Evolutionary conservation across 2,329 filamentous ascomycete species (phyloP), one percentile per base, ranked within the genome.

Genomic region (Colletotrichum tofieldiae): DNA sequence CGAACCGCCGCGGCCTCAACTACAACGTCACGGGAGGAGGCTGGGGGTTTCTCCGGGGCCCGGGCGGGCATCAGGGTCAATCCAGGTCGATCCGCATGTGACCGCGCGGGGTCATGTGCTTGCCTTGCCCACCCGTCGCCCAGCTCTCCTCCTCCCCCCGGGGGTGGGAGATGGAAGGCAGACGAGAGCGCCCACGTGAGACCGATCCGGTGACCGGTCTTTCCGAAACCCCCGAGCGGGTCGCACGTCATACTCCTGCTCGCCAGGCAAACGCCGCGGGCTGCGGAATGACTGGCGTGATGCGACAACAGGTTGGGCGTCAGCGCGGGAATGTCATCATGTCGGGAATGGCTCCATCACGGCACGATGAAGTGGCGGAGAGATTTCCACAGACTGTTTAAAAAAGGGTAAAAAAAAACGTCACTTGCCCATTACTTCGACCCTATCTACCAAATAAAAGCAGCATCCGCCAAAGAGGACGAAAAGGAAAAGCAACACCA

Each of bases 371-470:
- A 12, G 7, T 20, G 5, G 18, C 16, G 12, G 6, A 29, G 32
- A 37, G 35, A 26, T 54, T 23, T 2, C 26, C 56, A 29, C 23
- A 32, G 16, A 37, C 1, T 54, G 20, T n/a, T n/a, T 45, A 52
- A 26, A 41, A 51, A 68, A 68, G 58, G 37, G 23, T 1, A 26
- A 26, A 26, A 26, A 26, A 68, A 59, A 64, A 65, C 61, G 43
- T 69, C 52, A 69, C 69, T 72, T 63, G 58, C 65, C 52, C 69
- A 72, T 72, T 72, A 68, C 59, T 69, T 69, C 65, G 65, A 72
- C 65, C 68, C 52, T 63, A 72, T 72, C 65, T 72, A 72, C 69
- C 65, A 54, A 32, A 67, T 26, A 51, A 67, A 63, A 72, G 65
- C 52, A 59, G 56, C 65, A 63, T 58, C 35, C 58, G 69, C 69